These are phyloP conservation scores for Artemisia annua DNA, from an alignment of 129 eudicot species.

Conservation along the genomic window DNA sequence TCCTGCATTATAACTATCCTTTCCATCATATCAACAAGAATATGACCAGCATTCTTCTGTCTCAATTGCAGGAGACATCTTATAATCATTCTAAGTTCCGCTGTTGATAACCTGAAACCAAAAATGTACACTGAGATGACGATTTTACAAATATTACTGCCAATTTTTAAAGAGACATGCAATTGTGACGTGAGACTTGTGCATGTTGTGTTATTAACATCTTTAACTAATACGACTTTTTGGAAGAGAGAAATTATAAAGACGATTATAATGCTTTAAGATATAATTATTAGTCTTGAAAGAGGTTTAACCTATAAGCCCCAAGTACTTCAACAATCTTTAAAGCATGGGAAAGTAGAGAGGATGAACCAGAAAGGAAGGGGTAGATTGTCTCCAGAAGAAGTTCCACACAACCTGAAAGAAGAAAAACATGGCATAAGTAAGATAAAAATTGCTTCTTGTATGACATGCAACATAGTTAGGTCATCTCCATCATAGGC, in stretches of 20 bases:
- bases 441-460: conserved; percentile 15
- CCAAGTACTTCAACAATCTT: conserved; percentile 97
- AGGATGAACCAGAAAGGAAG: conserved; percentile 73
- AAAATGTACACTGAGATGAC: conserved; percentile 10
- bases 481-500: no score
- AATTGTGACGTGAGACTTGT: background rate
- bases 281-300: conserved; percentile 11
- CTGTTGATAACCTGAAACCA: conserved; percentile 70
- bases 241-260: background rate
- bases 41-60: conserved; percentile 62
- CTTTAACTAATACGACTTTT: background rate
- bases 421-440: conserved; percentile 7
- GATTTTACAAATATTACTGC: background rate
- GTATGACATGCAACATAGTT: background rate
- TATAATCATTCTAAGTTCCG: conserved; percentile 82
- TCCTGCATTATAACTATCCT: conserved; percentile 75
- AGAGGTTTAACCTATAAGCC: conserved; percentile 66
- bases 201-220: background rate
- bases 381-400: conserved; percentile 84
- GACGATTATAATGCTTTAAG: background rate
- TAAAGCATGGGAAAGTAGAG: conserved; percentile 67
- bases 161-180: background rate
- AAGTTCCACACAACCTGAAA: conserved; percentile 90
- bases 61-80: conserved; percentile 81
- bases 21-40: conserved; percentile 92